Base-by-base conservation (phyloP, 306 rosid species). In the Parietaria judaica region DNA sequence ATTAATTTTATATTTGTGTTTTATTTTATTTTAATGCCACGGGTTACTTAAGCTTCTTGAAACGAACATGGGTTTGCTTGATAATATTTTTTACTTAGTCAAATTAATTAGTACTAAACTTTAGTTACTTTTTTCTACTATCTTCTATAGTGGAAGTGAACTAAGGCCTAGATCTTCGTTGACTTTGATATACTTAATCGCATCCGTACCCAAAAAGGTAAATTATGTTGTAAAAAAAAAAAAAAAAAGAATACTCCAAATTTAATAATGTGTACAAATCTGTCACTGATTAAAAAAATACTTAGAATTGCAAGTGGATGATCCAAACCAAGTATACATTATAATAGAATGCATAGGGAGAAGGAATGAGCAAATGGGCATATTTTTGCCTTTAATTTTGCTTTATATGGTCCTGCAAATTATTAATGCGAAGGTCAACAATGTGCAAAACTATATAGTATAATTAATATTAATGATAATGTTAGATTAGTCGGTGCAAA, bases 11-110 rank as follows among this genome's bases (percentile, higher is more conserved):
- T 23, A 23, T 23, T 23, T 23, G 2, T 23, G 2, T 23, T 23
- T 23, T 23, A 23, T 23, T 23, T 23, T 23, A 23, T 13, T 15
- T 6, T 16, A 46, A 37, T 51, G 7, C 52, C 14, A 55, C 9
- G 45, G 1, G 47, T 34, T 23, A 23, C 31, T 36, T 54, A 37
- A 69, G 38, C 45, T 14, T 23, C 56, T 8, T 9, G 4, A 0
- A 15, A 1, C 41, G 45, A 41, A 37, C 44, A 58, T 41, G 38
- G 3, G 9, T 48, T 41, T 41, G 9, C 16, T 47, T 4, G 14
- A 55, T 55, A 54, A 63, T 55, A 54, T 61, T 62, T 61, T 54
- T 47, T 56, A 62, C 57, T 31, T 14, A 12, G 43, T 47, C 54
- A 10, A 6, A 41, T 5, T 41, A 41, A 41, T 5, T 13, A 41